Base-by-base conservation (phyloP, 139 green algal species). In the Picochlorum sp. region DNA sequence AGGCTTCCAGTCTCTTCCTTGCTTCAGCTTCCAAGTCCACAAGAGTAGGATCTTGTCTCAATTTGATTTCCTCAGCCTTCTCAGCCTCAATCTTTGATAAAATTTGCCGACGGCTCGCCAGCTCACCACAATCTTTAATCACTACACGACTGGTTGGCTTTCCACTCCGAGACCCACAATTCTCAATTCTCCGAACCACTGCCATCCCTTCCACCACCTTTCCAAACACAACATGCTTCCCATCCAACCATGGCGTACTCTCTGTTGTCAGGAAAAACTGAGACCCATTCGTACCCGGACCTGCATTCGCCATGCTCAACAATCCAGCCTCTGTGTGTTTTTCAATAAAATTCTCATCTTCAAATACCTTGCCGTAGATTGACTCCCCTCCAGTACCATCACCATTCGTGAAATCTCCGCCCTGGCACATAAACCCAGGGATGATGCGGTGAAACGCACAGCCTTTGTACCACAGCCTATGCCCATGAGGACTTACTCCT, bases 141-240 rank as follows among this genome's bases (percentile, higher is more conserved):
- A 59, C 2, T 1, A 88, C 69, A 1, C 62, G 65, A 7, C 81
- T 62, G 11, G 66, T 69, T 0, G 82, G 69, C 61, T 70, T 62
- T 45, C 88, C 88, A n/a, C 44, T 73, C 16, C 77, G 57, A 7
- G 75, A 81, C 24, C 88, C 88, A 20, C 70, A 54, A 15, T 76
- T 60, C 63, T 96, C 88, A 47, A 94, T 84, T 15, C 74, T 80
- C 57, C 81, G 82, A 15, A 94, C 80, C 23, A 90, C 68, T 0
- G 70, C 54, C 85, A 95, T 87, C 37, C 89, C 89, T 67, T 95
- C 87, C 23, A 82, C 65, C n/a, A 96, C 85, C 24, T 68, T 57
- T 4, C 89, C 89, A 80, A 96, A 96, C 14, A 95, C 86, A 2
- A 94, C 74, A 71, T 98, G 92, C 86, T 98, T 98, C 56, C 84